These are phyloP conservation scores for cucumber (Cucumis sativus) DNA, from an alignment of 306 rosid species.

Conservation along the genomic window Cucumber_9930_V3 NC_026658.2:25211501-25212000, in stretches of 20 bases:
- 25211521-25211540: neutral
- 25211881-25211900: neutral
- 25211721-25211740: neutral
- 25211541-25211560: constrained; percentile 15
- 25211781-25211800: neutral
- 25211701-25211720: neutral
- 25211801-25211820: neutral
- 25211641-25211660: constrained; percentile 47
- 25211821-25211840: too few relatives aligned
- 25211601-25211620: constrained; percentile 81
- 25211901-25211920: neutral
- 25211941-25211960: neutral
- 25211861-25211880: neutral
- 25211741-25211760: neutral
- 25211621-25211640: constrained; percentile 83
- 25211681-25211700: neutral
- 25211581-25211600: constrained; percentile 90
- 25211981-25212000: neutral
- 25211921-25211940: neutral
- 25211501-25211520: neutral
- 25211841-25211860: neutral
- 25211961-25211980: neutral
- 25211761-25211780: neutral
- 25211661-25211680: constrained; percentile 3
- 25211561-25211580: constrained; percentile 88